Base-by-base conservation (phyloP, 192 early-diverging fungal genomes). In the Backusella westeae region DNA sequence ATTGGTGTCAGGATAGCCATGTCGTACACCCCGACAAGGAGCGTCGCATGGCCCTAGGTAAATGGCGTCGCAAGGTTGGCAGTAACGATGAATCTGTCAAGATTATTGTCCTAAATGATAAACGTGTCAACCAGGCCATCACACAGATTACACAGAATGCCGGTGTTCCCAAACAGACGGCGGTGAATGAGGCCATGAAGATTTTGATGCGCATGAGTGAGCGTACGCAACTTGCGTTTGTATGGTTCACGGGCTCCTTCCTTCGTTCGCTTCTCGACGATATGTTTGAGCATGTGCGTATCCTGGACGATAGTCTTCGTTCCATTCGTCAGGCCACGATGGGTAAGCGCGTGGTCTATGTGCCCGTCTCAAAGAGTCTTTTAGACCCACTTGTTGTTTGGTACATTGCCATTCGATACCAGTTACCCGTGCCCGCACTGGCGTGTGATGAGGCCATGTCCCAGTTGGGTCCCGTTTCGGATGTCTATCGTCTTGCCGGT, bases 291-390 rank as follows among this genome's bases (percentile, higher is more conserved):
- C 70, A 65, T 69, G 66, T 83, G 9, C 59, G 78, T 6, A 65
- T 83, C 0, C 36, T 53, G 4, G 78, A 83, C 15, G 74, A 83
- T 4, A 70, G 69, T 21, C 38, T 83, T 4, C 66, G 75, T 14
- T 59, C 76, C 36, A 46, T 83, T 6, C 71, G 78, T 34, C 38
- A 79, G 4, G 35, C 71, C 9, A 83, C 72, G 4, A 68, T 73
- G 65, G 81, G 81, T 3, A 83, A 83, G 17, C 77, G 81, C 6
- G 76, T 83, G 34, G 78, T 83, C 1, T 83, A 83, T 79, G 75
- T 83, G 1, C 81, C 81, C n/a, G 78, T 83, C 0, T 44, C 75
- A 10, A 83, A 83, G 34, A 79, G 77, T 65, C n/a, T 83, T 0
- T n/a, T 83, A 6, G 81, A 83, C 49, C 78, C 81, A 3, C 71